Percentiles rank a stretch among this genome's conserved stretches.
Conservation (phyloP, 257 asterid species). For the Avicennia marina region DNA sequence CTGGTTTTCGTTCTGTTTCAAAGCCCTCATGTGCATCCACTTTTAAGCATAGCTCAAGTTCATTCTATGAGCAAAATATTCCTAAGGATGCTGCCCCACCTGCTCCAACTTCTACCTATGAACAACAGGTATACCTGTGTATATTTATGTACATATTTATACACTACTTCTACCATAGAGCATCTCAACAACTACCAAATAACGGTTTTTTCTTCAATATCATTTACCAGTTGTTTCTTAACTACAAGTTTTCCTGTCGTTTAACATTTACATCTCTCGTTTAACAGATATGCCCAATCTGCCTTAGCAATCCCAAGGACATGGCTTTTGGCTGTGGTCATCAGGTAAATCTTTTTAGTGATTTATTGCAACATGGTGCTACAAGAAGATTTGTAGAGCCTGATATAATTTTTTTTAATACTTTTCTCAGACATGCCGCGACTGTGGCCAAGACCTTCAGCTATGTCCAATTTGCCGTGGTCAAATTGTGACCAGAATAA, state of each 20-base stretch:
- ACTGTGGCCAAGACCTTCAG: constrained; percentile 61
- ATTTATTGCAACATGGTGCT: not conserved
- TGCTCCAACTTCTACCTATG: constrained; percentile 51
- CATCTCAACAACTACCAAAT: not conserved
- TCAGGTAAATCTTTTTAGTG: constrained; percentile 52
- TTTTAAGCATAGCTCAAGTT: constrained; percentile 44
- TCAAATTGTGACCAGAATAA: constrained; percentile 65
- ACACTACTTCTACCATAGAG: not conserved
- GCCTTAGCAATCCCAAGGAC: constrained; percentile 79
- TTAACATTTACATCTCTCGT: not conserved
- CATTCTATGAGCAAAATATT: constrained; percentile 23
- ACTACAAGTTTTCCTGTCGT: not conserved
- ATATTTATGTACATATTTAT: not conserved
- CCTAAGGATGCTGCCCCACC: constrained; percentile 34
- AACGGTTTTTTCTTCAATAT: not conserved
- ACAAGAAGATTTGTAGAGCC: not conserved
- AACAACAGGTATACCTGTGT: constrained; percentile 48
- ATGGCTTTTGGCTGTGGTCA: constrained; percentile 99
- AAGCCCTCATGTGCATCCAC: constrained; percentile 43
- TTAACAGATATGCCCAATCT: constrained; percentile 81
- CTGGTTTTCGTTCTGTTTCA: constrained; percentile 31
- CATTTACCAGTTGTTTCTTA: not conserved
- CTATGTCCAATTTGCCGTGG: constrained; percentile 80
- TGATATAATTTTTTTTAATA: not conserved
- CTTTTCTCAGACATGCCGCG: constrained; percentile 62